Conservation (phyloP, 805 yeast species). For the Wickerhamiella sergipiensis region DNA sequence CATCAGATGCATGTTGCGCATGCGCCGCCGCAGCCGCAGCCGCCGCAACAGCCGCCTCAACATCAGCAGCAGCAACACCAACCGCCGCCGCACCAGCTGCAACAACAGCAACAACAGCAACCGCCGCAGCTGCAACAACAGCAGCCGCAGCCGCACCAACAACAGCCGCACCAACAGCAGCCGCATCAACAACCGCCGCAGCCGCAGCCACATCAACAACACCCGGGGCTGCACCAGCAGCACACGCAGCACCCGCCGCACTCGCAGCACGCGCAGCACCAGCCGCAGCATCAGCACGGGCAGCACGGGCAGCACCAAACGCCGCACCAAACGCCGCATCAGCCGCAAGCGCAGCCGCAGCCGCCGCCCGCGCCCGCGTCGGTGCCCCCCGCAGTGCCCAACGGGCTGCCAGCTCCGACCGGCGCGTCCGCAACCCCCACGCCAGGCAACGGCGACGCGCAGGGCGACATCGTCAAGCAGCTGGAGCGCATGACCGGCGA, state of each 20-base stretch:
- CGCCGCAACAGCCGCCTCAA: not conserved
- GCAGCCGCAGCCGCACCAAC: not conserved
- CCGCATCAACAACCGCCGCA: not conserved
- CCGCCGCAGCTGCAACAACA: not conserved
- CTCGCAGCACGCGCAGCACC: conserved; percentile 6
- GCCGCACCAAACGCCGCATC: conserved; percentile 2
- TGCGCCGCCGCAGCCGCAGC: not conserved
- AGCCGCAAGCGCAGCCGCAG: conserved; percentile 6
- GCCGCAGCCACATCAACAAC: not conserved
- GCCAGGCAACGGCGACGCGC: not conserved
- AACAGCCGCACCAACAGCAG: not conserved
- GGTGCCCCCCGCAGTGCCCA: conserved; percentile 1
- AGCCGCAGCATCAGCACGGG: not conserved
- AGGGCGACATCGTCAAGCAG: conserved; percentile 7
- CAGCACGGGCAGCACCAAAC: conserved; percentile 5
- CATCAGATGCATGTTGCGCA: not conserved
- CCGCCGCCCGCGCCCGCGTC: not conserved
- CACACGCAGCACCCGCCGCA: conserved; percentile 8
- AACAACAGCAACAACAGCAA: not conserved
- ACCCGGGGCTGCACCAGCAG: conserved; percentile 1
- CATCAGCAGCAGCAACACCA: not conserved
- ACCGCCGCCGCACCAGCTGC: not conserved
- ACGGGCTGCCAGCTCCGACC: no score
- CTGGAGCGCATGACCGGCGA: conserved; percentile 27
- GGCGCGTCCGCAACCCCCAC: not conserved